phyloP scores from a whole-genome alignment of 2,329 filamentous ascomycete genomes.

The Davidsoniella neocaledoniae region DNA sequence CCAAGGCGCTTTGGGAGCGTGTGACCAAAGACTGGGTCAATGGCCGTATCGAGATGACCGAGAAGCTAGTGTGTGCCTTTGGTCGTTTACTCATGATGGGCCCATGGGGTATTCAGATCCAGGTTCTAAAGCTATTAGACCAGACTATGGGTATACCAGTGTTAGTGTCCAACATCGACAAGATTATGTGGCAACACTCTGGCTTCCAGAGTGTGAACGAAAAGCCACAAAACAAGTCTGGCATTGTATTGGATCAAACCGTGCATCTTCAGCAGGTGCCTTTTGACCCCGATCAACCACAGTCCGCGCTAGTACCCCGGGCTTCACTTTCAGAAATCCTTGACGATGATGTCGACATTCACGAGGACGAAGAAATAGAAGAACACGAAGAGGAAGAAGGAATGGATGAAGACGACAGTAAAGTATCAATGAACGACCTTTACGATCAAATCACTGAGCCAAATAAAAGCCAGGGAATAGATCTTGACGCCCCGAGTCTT shows the following conservation, averaged over 20 bases:
- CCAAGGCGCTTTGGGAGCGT: constrained; percentile 64
- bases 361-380: not conserved
- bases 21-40: constrained; percentile 58
- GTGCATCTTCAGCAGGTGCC: not conserved
- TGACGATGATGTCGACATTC: not conserved
- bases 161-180: constrained; percentile 21
- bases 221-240: not conserved
- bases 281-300: not conserved
- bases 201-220: not conserved
- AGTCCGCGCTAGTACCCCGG: no score
- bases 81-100: constrained; percentile 57
- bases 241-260: not conserved
- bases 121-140: constrained; percentile 59
- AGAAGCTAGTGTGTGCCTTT: constrained; percentile 66
- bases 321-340: not conserved
- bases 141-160: constrained; percentile 66
- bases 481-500: not conserved
- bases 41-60: constrained; percentile 57
- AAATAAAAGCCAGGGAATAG: not conserved
- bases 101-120: constrained; percentile 44
- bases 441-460: constrained; percentile 4
- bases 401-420: not conserved
- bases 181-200: constrained; percentile 1
- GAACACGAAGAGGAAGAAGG: not conserved
- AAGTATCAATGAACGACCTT: constrained; percentile 1